These are phyloP conservation scores for Beauveria bassiana DNA, from an alignment of 2,329 filamentous ascomycete genomes.

Conservation along the genomic window DNA sequence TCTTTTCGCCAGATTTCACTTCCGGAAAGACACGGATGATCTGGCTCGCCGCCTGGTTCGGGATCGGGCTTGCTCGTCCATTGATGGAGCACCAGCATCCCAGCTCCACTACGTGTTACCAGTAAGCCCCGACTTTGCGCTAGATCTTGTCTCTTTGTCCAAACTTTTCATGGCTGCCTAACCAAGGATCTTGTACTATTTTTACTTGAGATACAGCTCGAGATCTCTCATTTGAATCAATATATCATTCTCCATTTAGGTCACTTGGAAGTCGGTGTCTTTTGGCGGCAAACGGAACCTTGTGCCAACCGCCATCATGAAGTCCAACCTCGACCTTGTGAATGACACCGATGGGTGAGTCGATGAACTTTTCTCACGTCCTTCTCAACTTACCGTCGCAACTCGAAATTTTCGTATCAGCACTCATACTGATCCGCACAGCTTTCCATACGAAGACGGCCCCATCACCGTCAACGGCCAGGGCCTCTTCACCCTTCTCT, in stretches of 20 bases:
- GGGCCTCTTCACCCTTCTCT: conserved; percentile 58
- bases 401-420: neutral
- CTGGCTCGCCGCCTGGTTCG: neutral
- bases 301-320: conserved; percentile 13
- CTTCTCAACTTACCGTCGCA: neutral
- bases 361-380: neutral
- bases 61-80: neutral
- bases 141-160: neutral
- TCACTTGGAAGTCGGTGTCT: too few relatives aligned
- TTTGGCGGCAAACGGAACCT: neutral
- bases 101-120: neutral
- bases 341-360: conserved; percentile 48
- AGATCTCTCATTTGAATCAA: neutral
- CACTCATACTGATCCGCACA: conserved; percentile 25
- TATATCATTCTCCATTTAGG: too few relatives aligned
- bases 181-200: neutral
- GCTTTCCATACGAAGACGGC: conserved; percentile 69
- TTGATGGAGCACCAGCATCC: neutral
- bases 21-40: too few relatives aligned
- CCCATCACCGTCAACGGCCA: conserved; percentile 48
- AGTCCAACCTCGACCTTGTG: conserved; percentile 42
- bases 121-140: neutral
- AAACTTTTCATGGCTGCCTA: neutral
- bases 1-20: too few relatives aligned
- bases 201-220: neutral